These are phyloP conservation scores for Mycena alexandri DNA, from an alignment of 768 basidiomycete genomes.

Conservation along the genomic window DNA sequence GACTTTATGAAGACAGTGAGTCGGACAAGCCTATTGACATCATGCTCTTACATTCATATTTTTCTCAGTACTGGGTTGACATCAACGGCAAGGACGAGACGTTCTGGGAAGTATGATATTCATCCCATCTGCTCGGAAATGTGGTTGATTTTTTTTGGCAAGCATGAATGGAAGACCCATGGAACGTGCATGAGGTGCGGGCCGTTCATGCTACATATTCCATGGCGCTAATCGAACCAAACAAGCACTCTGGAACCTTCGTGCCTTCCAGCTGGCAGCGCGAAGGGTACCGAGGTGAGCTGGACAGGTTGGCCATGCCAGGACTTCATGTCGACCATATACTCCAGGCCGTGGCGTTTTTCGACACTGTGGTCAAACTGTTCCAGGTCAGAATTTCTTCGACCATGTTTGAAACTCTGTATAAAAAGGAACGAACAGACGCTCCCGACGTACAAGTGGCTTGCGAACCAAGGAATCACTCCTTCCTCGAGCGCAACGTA, in stretches of 20 bases:
- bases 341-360: constrained; percentile 77
- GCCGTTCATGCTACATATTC: neutral
- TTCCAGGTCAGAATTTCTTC: constrained; percentile 23
- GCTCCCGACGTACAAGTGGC: constrained; percentile 70
- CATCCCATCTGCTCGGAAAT: neutral
- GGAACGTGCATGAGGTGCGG: constrained; percentile 68
- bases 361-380: constrained; percentile 43
- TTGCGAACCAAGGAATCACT: constrained; percentile 65
- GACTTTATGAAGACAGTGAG: constrained; percentile 65
- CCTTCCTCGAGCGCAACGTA: constrained; percentile 60
- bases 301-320: too few relatives aligned
- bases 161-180: constrained; percentile 80
- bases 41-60: neutral
- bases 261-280: constrained; percentile 71
- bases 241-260: constrained; percentile 67
- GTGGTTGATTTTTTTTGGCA: neutral
- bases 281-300: constrained; percentile 70
- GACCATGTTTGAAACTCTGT: neutral
- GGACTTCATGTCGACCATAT: neutral
- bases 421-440: constrained; percentile 43
- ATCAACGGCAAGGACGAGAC: constrained; percentile 68
- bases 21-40: neutral
- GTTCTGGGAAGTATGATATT: constrained; percentile 66
- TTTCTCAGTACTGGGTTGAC: constrained; percentile 70
- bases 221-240: neutral